Evolutionary conservation across 306 rosid genomes (phyloP), one percentile per base, ranked within the genome.

Genomic region (Cyclanthera cordifolia): DNA sequence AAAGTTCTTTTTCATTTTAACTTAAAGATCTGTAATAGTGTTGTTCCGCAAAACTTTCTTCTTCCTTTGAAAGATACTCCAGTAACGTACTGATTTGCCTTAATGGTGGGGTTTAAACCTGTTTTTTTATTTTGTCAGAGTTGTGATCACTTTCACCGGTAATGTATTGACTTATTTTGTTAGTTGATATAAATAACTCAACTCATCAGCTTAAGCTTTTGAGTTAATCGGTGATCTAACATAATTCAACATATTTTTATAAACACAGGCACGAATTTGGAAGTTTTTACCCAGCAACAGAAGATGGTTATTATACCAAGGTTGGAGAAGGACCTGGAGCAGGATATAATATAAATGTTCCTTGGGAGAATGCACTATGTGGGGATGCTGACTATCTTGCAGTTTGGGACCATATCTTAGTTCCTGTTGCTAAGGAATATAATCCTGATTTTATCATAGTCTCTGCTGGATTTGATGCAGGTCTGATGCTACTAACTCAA

Each of bases 401-500:
- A 20, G 99, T 76, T 47, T 93, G 99, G 99, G 94, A 93, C 74
- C 90, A 90, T 80, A 81, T 93, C 72, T 88, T 93, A 83, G 55
- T 93, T 73, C 99, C 95, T 45, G 91, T 93, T 70, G 86, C 93
- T 69, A 85, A 83, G 80, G 90, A 90, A 61, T 93, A 86, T 74
- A 82, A 85, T 67, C 99, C 99, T 0, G 91, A 93, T 69, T 71
- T 93, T 34, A 74, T 93, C 70, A 76, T 93, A 61, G 80, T 93
- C 66, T 93, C 99, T 69, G 99, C 99, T 25, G 96, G 99, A 70
- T 93, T 90, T 79, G 99, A 93, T 83, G 99, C 99, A 82, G 99
- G 99, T 93, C 20, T 68, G 61, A 37, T 74, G 49, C 45, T 19
- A 52, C 57, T 37, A 45, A 41, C 21, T 45, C 4, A 23, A 45